Base-by-base conservation (phyloP, 768 basidiomycete genomes). In the Paxillus involutus region DNA sequence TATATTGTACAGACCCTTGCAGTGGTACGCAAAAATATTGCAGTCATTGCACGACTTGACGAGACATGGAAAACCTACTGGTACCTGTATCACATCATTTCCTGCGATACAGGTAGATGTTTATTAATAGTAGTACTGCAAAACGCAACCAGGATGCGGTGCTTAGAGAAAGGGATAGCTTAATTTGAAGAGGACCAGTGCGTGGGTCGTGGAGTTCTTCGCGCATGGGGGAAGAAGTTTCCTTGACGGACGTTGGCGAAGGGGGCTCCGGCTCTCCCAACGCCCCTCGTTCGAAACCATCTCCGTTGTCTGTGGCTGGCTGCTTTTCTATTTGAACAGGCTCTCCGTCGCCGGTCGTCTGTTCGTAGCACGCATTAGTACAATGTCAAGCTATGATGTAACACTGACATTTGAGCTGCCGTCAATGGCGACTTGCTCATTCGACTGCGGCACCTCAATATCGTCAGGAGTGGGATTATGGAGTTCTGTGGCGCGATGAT, bases 341-440 rank as follows among this genome's bases (percentile, higher is more conserved):
- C 9, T 9, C 51, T 9, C 13, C 44, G 24, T 58, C 35, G 1
- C 16, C 21, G 24, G 19, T 53, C 14, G 19, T 32, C 64, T 65
- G 10, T 6, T 42, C 16, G 49, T 32, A 35, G 32, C 14, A 26
- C 6, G 4, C 26, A 44, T 66, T 21, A 66, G 51, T 26, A 44
- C 9, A 1, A 5, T 43, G n/a, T 36, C 45, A 44, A 30, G 30
- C 3, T 14, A 29, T 7, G 9, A 24, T 29, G 4, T 10, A 19
- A 3, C 10, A 57, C 59, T 41, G 0, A 60, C 63, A 29, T 47
- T 36, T 14, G 56, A 16, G 26, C 47, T 13, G 11, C 37, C 50
- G 21, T 16, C n/a, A 39, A 12, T 36, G 14, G 10, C 9, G 33
- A 9, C 41, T 24, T 36, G 46, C 9, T 12, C n/a, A 7, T 21